These are phyloP conservation scores for Mallotus nudiflorus DNA, from an alignment of 345 rosid species.

Conservation along the genomic window DNA sequence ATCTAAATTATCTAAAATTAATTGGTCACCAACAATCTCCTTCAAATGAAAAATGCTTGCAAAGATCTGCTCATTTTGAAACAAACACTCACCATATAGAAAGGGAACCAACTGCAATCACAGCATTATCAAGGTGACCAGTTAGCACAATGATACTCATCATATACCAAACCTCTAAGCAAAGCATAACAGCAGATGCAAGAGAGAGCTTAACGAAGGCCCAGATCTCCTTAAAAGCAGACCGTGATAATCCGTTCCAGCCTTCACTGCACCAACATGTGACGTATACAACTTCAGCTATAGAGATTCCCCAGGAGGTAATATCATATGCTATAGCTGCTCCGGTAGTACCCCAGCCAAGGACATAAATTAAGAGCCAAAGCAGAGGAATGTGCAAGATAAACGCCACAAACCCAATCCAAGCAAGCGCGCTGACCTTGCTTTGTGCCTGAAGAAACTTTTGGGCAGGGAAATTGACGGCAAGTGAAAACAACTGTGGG, in stretches of 20 bases:
- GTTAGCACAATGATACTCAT: conserved; percentile 74
- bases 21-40: background rate
- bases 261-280: conserved; percentile 60
- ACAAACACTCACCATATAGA: conserved; percentile 61
- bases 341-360: conserved; percentile 55
- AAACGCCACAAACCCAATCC: conserved; percentile 54
- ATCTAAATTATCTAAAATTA: background rate
- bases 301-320: conserved; percentile 43
- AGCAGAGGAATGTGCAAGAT: conserved; percentile 42
- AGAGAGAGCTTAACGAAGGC: conserved; percentile 70
- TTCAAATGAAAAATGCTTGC: background rate
- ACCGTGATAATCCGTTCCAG: conserved; percentile 63
- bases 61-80: background rate
- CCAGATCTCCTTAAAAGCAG: conserved; percentile 70
- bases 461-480: conserved; percentile 58
- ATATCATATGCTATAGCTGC: conserved; percentile 69
- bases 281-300: conserved; percentile 55
- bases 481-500: conserved; percentile 67
- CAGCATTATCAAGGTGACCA: conserved; percentile 67
- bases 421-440: conserved; percentile 56
- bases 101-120: conserved; percentile 73
- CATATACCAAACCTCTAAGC: conserved; percentile 85
- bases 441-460: conserved; percentile 86
- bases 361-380: conserved; percentile 45
- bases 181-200: conserved; percentile 84